A percentile compares a stretch with the other conserved stretches of the same genome.
Conservation (phyloP, 177 flowering plant genomes). For the Vitis hybrid region DNA sequence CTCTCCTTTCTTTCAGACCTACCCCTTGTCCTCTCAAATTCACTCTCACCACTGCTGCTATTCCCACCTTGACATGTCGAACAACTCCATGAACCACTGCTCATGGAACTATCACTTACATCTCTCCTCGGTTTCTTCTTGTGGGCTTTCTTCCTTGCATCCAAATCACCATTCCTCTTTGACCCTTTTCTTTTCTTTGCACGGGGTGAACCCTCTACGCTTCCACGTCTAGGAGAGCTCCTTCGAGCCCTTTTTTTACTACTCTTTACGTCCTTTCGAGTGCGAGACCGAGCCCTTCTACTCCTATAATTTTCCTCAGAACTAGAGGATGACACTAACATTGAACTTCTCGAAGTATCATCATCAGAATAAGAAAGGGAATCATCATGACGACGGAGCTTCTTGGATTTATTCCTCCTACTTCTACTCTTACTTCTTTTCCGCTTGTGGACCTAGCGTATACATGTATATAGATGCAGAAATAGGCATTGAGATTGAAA, state of each 20-base stretch:
- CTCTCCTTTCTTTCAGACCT: constrained; percentile 30
- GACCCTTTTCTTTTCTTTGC: constrained; percentile 41
- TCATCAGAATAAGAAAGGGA: constrained; percentile 44
- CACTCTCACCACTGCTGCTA: constrained; percentile 37
- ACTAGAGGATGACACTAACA: constrained; percentile 35
- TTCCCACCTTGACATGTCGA: constrained; percentile 36
- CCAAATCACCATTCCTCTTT: constrained; percentile 26
- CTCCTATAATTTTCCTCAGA: constrained; percentile 39
- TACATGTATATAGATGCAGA: background rate
- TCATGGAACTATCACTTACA: constrained; percentile 38
- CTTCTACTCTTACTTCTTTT: constrained; percentile 34
- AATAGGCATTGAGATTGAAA: background rate
- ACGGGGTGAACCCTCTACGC: constrained; percentile 23
- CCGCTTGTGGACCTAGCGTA: constrained; percentile 29
- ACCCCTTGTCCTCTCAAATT: constrained; percentile 28
- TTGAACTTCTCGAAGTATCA: constrained; percentile 28
- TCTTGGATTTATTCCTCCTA: constrained; percentile 56
- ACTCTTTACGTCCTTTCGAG: constrained; percentile 30
- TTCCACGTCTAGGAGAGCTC: constrained; percentile 35
- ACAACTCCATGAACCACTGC: constrained; percentile 47
- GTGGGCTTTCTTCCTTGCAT: constrained; percentile 34
- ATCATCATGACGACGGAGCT: constrained; percentile 37
- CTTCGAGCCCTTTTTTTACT: constrained; percentile 42
- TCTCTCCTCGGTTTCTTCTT: constrained; percentile 46
- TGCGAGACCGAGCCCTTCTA: constrained; percentile 39